Evolutionary conservation across 768 basidiomycete species (phyloP).

Genomic region (Polyporus arcularius): DNA sequence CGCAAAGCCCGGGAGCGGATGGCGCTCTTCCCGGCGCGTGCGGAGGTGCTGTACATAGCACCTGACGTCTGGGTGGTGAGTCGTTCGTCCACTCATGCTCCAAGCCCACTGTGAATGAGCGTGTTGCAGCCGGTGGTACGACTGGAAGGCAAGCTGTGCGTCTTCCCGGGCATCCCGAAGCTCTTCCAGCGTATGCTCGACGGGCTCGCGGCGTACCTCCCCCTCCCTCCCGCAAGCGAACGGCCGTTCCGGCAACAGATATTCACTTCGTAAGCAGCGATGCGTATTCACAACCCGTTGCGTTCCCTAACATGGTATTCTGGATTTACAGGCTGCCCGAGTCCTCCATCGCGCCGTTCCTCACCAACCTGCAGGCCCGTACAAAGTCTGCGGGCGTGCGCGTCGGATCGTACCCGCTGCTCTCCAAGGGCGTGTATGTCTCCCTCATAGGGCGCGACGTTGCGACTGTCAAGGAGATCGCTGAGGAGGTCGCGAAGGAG

Average conservation of each 20-base stretch:
- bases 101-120: background rate
- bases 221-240: slow-evolving; percentile 72
- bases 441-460: slow-evolving; percentile 54
- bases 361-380: slow-evolving; percentile 74
- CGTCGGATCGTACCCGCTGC: slow-evolving; percentile 75
- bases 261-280: slow-evolving; percentile 66
- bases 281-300: no score
- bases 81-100: slow-evolving; percentile 8
- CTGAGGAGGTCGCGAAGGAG: slow-evolving; percentile 61
- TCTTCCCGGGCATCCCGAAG: slow-evolving; percentile 89
- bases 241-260: slow-evolving; percentile 81
- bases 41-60: slow-evolving; percentile 79
- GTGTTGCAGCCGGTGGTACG: slow-evolving; percentile 75
- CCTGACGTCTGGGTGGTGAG: slow-evolving; percentile 86
- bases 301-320: no score
- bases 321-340: slow-evolving; percentile 60
- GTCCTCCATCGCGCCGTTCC: slow-evolving; percentile 84
- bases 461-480: slow-evolving; percentile 53
- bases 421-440: slow-evolving; percentile 63
- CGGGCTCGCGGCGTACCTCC: slow-evolving; percentile 69
- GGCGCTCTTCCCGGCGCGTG: slow-evolving; percentile 83
- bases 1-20: slow-evolving; percentile 77
- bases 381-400: slow-evolving; percentile 76
- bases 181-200: slow-evolving; percentile 84
- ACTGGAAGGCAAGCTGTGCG: slow-evolving; percentile 81